Evolutionary conservation across 257 asterid genomes (phyloP).

Genomic region (Scutellaria galericulata): DNA sequence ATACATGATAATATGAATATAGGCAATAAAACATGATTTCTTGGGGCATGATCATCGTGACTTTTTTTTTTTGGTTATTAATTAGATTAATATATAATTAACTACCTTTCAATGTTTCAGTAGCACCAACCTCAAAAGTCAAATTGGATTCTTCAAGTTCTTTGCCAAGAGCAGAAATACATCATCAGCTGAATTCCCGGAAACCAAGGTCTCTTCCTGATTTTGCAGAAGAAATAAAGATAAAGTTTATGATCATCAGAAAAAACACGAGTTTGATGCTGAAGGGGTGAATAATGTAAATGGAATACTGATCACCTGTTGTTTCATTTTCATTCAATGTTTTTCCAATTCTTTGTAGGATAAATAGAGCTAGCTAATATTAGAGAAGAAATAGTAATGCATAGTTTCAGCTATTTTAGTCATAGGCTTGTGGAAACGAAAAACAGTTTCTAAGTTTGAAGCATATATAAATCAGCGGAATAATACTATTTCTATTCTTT

Average conservation of each 20-base stretch:
- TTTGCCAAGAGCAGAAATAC: too few species aligned
- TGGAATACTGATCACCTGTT: conserved; percentile 39
- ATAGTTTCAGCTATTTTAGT: too few species aligned
- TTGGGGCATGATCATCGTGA: background rate
- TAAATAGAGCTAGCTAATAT: background rate
- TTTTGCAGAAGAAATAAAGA: background rate
- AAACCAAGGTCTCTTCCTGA: background rate
- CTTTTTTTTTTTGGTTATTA: conserved; percentile 6
- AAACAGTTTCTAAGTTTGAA: background rate
- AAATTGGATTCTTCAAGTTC: background rate
- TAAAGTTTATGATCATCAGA: conserved; percentile 38
- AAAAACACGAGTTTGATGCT: conserved; percentile 48
- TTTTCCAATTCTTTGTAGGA: background rate
- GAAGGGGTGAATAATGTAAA: conserved; percentile 49
- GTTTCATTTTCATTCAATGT: conserved; percentile 47
- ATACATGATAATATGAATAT: too few species aligned
- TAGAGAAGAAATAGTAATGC: background rate
- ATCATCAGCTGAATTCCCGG: background rate
- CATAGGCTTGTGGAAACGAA: background rate
- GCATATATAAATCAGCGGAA: background rate
- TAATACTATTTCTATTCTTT: background rate
- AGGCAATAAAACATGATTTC: too few species aligned
- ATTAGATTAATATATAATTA: conserved; percentile 33
- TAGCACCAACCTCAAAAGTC: conserved; percentile 41
- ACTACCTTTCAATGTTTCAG: conserved; percentile 40